These are phyloP conservation scores for Leucocoprinus leucothites DNA, from an alignment of 768 basidiomycete species.

Conservation along the genomic window DNA sequence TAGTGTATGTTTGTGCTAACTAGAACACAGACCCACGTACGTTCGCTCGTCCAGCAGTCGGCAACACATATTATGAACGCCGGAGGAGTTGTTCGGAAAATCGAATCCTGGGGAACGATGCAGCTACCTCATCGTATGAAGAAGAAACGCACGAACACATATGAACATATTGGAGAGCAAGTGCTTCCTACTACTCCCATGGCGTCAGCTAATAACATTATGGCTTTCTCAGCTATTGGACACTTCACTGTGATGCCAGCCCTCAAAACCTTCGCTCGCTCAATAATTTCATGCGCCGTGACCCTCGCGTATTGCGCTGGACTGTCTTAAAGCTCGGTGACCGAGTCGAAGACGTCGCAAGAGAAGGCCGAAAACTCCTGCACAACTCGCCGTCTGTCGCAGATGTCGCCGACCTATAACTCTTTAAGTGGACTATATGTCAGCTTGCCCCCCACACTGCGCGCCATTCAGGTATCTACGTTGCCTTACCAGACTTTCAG, in stretches of 20 bases:
- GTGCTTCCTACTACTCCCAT: conserved; percentile 28
- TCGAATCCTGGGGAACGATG: conserved; percentile 72
- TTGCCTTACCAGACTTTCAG: background rate
- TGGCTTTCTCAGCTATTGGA: conserved; percentile 68
- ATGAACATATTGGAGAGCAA: conserved; percentile 70
- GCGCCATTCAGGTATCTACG: no score
- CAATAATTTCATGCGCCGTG: conserved; percentile 65
- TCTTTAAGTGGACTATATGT: conserved; percentile 17
- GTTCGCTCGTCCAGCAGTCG: conserved; percentile 67
- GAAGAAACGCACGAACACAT: conserved; percentile 42
- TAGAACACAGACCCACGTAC: conserved; percentile 61
- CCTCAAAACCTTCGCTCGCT: conserved; percentile 65
- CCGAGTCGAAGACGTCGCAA: conserved; percentile 65
- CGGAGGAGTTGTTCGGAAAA: conserved; percentile 80
- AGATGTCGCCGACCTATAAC: conserved; percentile 17
- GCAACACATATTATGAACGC: conserved; percentile 68
- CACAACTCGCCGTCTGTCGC: conserved; percentile 14
- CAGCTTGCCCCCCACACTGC: conserved; percentile 10
- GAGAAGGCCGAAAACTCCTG: conserved; percentile 42
- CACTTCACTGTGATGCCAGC: conserved; percentile 85
- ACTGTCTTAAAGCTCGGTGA: conserved; percentile 78
- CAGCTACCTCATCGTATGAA: conserved; percentile 75
- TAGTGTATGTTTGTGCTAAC: background rate
- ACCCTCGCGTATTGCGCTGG: conserved; percentile 83
- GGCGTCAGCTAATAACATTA: background rate